These are phyloP conservation scores for Durotheca rogersii DNA, from an alignment of 495 filamentous ascomycete genomes.

Conservation along the genomic window DNA sequence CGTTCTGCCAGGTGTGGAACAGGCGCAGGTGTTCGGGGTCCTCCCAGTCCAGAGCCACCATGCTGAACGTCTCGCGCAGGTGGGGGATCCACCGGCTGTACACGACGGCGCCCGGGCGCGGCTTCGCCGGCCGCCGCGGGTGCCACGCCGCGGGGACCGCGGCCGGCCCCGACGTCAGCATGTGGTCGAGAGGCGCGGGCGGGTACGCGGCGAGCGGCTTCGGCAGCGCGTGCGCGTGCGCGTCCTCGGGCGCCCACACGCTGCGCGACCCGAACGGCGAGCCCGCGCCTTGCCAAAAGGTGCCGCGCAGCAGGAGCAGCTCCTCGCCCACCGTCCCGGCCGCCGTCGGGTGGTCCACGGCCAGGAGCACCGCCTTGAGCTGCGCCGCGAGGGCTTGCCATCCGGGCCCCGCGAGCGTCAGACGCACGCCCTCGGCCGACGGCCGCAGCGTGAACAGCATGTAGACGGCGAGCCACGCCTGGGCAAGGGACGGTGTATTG, in stretches of 20 bases:
- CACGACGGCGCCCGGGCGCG: constrained; percentile 57
- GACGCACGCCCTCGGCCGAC: constrained; percentile 54
- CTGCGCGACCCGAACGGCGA: constrained; percentile 64
- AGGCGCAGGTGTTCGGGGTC: constrained; percentile 56
- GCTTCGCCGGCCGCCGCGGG: constrained; percentile 62
- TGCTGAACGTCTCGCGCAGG: constrained; percentile 64
- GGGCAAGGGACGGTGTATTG: constrained; percentile 51
- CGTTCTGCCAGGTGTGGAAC: constrained; percentile 71
- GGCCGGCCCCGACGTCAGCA: constrained; percentile 49
- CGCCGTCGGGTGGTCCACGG: constrained; percentile 48
- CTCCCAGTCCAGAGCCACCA: constrained; percentile 60
- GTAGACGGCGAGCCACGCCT: constrained; percentile 64
- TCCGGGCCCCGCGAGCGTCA: constrained; percentile 46
- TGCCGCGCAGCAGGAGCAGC: constrained; percentile 47
- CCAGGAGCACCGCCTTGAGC: constrained; percentile 55
- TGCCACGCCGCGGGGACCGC: constrained; percentile 48
- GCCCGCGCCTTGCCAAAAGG: constrained; percentile 71
- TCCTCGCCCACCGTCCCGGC: constrained; percentile 29
- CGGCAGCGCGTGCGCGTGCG: constrained; percentile 38
- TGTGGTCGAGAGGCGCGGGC: constrained; percentile 54
- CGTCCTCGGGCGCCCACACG: constrained; percentile 53
- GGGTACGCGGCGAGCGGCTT: constrained; percentile 54
- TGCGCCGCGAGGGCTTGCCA: constrained; percentile 46
- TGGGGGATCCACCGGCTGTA: constrained; percentile 71
- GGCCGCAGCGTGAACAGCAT: constrained; percentile 58